Evolutionary conservation across 2,329 filamentous ascomycete species (phyloP).

Genomic region (Tolypocladium album): DNA sequence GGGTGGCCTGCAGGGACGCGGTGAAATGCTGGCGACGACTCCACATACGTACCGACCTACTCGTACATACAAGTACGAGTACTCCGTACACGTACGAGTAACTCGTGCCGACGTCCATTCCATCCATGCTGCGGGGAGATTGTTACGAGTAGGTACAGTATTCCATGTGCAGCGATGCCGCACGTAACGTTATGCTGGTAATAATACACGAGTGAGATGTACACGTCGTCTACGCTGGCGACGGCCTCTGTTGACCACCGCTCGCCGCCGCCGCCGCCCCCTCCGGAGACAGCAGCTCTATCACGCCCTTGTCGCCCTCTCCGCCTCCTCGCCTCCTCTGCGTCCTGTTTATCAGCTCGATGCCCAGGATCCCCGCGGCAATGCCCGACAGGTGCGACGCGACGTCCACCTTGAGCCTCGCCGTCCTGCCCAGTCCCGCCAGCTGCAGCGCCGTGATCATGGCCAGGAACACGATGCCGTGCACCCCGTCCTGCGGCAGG

Average conservation of each 20-base stretch:
- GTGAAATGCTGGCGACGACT: background rate
- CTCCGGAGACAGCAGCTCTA: slow-evolving; percentile 4
- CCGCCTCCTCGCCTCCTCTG: slow-evolving; percentile 4
- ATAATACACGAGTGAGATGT: background rate
- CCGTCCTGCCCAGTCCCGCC: slow-evolving; percentile 31
- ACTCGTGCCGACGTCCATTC: background rate
- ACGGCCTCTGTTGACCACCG: background rate
- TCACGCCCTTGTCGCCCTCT: slow-evolving; percentile 4
- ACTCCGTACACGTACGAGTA: no score
- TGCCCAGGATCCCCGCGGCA: slow-evolving; percentile 31
- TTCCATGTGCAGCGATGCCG: background rate
- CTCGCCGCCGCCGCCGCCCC: background rate
- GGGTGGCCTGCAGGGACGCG: background rate
- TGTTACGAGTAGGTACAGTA: background rate
- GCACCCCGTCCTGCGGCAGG: slow-evolving; percentile 45
- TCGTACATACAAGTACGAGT: no score
- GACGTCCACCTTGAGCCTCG: slow-evolving; percentile 33
- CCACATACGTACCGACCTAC: no score
- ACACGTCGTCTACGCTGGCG: background rate
- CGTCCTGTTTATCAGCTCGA: slow-evolving; percentile 19
- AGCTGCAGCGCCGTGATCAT: slow-evolving; percentile 39
- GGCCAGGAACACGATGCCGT: slow-evolving; percentile 43
- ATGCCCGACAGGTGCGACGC: slow-evolving; percentile 44
- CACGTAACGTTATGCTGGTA: background rate
- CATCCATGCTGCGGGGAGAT: background rate